These are phyloP conservation scores for Fusarium irregulare DNA, from an alignment of 2,329 filamentous ascomycete species.

Conservation along the genomic window DNA sequence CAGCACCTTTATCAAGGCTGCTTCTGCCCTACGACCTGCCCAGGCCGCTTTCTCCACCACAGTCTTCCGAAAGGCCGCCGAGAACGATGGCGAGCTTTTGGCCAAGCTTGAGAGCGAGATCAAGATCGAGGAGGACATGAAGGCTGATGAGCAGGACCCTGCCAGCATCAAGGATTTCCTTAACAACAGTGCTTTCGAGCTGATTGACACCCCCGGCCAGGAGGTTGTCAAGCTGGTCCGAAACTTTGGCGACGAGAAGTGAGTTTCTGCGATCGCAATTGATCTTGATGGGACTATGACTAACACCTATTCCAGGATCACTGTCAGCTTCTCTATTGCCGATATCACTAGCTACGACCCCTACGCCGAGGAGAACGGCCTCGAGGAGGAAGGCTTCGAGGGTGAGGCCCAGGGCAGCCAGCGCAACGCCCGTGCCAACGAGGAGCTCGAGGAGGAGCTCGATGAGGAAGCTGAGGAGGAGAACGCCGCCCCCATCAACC, in stretches of 20 bases:
- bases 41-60: constrained; percentile 62
- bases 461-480: constrained; percentile 66
- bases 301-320: constrained; percentile 52
- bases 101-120: constrained; percentile 89
- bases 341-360: constrained; percentile 56
- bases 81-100: constrained; percentile 81
- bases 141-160: constrained; percentile 76
- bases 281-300: constrained; percentile 17
- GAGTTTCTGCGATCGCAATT: constrained; percentile 51
- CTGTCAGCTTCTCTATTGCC: constrained; percentile 57
- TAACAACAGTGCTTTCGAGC: constrained; percentile 84
- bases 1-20: constrained; percentile 61
- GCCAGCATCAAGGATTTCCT: constrained; percentile 88
- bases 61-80: constrained; percentile 56
- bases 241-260: constrained; percentile 90
- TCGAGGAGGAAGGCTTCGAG: constrained; percentile 55
- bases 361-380: constrained; percentile 52
- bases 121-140: constrained; percentile 84
- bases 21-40: constrained; percentile 49
- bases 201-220: constrained; percentile 83
- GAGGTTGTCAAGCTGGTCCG: constrained; percentile 89
- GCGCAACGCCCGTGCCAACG: constrained; percentile 58
- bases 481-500: constrained; percentile 78
- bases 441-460: constrained; percentile 45
- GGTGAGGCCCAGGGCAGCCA: constrained; percentile 61